phyloP scores from a whole-genome alignment of 2,329 filamentous ascomycete genomes.

The Chalaropsis ovoidea region DNA sequence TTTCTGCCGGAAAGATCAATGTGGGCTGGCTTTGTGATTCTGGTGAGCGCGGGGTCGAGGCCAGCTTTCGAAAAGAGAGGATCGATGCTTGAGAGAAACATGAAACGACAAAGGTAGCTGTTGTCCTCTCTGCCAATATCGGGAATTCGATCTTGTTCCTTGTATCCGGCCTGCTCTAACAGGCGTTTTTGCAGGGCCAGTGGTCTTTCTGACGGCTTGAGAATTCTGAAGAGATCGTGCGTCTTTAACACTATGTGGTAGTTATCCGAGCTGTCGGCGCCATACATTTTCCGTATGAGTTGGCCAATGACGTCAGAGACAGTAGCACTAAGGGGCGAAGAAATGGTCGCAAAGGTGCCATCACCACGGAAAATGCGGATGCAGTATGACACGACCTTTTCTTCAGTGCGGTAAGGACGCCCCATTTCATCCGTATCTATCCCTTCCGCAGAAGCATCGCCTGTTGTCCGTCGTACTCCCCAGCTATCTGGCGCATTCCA shows the following conservation, averaged over 20 bases:
- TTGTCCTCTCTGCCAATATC: slow-evolving; percentile 95
- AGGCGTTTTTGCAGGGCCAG: slow-evolving; percentile 85
- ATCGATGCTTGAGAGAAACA: slow-evolving; percentile 61
- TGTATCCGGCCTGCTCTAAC: slow-evolving; percentile 84
- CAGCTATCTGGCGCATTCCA: slow-evolving; percentile 97
- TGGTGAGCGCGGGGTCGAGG: slow-evolving; percentile 71
- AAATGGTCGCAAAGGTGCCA: slow-evolving; percentile 86
- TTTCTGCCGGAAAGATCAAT: slow-evolving; percentile 86
- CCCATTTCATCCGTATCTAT: slow-evolving; percentile 43
- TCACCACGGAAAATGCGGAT: slow-evolving; percentile 92
- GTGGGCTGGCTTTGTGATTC: slow-evolving; percentile 83
- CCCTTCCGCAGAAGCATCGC: slow-evolving; percentile 56
- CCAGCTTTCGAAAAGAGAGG: slow-evolving; percentile 52
- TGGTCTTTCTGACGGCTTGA: slow-evolving; percentile 68
- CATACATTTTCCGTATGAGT: slow-evolving; percentile 86
- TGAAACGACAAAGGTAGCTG: slow-evolving; percentile 91
- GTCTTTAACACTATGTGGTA: slow-evolving; percentile 94
- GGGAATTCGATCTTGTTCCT: slow-evolving; percentile 74
- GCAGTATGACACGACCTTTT: slow-evolving; percentile 70
- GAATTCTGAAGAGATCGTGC: slow-evolving; percentile 75
- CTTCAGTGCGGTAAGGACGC: slow-evolving; percentile 35
- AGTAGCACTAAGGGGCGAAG: slow-evolving; percentile 70
- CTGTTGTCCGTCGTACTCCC: slow-evolving; percentile 68
- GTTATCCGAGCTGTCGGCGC: slow-evolving; percentile 81
- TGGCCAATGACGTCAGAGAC: slow-evolving; percentile 81